These are phyloP conservation scores for Aquilaria agallochum DNA, from an alignment of 441 rosid genomes.

Conservation along the genomic window DNA sequence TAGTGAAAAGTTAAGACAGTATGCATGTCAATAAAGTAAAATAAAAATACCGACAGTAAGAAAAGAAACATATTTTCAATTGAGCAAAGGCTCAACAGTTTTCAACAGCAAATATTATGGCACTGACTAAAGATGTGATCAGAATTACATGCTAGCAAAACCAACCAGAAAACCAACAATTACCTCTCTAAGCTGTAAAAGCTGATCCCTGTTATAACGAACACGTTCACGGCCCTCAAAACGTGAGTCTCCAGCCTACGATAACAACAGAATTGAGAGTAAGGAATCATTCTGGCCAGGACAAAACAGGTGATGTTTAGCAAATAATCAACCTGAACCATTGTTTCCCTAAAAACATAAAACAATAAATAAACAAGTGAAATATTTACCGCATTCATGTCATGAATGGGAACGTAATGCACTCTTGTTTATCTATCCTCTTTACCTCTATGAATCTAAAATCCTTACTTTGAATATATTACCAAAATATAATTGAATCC, in stretches of 20 bases:
- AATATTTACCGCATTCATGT: no score
- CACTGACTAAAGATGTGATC: not conserved
- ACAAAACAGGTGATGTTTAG: no score
- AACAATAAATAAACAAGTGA: no score
- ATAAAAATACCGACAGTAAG: no score
- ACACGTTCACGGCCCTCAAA: conserved; percentile 66
- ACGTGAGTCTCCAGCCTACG: conserved; percentile 64
- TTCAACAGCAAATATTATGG: not conserved
- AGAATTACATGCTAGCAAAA: not conserved
- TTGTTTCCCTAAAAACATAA: not conserved
- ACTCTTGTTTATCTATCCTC: no score
- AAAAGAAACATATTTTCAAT: no score
- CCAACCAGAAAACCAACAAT: not conserved
- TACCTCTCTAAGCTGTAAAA: conserved; percentile 74
- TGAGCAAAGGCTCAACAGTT: conserved; percentile 1
- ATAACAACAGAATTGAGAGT: conserved; percentile 10
- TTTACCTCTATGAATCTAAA: no score
- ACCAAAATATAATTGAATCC: no score
- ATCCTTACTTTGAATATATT: no score
- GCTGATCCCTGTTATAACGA: conserved; percentile 64
- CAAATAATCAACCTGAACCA: conserved; percentile 1
- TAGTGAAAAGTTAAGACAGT: no score
- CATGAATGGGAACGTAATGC: no score
- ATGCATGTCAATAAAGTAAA: no score
- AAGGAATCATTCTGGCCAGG: not conserved